Evolutionary conservation across 441 rosid genomes (phyloP).

Genomic region (Geranium incanum): DNA sequence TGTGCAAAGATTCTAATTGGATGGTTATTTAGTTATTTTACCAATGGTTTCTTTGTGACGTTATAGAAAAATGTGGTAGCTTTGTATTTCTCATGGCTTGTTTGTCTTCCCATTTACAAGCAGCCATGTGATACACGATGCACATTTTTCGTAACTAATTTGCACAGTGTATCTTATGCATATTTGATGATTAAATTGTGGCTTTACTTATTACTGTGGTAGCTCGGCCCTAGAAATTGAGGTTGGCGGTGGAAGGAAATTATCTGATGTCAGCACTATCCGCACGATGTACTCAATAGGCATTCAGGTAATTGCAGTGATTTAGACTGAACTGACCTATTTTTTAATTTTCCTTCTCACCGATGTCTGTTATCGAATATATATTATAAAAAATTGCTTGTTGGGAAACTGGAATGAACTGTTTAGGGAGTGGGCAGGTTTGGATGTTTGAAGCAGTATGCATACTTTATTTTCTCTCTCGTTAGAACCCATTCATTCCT

Average conservation of each 20-base stretch:
- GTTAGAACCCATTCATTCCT: neutral
- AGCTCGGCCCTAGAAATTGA: constrained; percentile 84
- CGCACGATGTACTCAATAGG: constrained; percentile 77
- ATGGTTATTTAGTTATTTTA: neutral
- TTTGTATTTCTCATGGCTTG: neutral
- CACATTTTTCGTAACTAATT: constrained; percentile 1
- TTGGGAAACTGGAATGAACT: neutral
- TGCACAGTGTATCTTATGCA: neutral
- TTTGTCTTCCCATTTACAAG: neutral
- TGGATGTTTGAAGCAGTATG: neutral
- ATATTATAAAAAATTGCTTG: neutral
- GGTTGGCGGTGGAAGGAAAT: constrained; percentile 88
- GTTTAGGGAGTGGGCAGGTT: neutral
- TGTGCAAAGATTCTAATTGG: constrained; percentile 11
- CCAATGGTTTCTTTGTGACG: neutral
- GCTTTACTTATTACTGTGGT: constrained; percentile 24
- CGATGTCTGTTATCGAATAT: neutral
- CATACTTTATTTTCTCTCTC: neutral
- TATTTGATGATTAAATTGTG: constrained; percentile 12
- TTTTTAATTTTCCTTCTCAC: neutral
- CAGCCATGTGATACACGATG: neutral
- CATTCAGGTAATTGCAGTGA: constrained; percentile 51
- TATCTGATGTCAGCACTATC: constrained; percentile 76
- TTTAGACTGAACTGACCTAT: neutral
- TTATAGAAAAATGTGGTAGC: neutral